Base-by-base conservation (phyloP, 2,329 filamentous ascomycete genomes). In the Sclerotinia borealis region DNA sequence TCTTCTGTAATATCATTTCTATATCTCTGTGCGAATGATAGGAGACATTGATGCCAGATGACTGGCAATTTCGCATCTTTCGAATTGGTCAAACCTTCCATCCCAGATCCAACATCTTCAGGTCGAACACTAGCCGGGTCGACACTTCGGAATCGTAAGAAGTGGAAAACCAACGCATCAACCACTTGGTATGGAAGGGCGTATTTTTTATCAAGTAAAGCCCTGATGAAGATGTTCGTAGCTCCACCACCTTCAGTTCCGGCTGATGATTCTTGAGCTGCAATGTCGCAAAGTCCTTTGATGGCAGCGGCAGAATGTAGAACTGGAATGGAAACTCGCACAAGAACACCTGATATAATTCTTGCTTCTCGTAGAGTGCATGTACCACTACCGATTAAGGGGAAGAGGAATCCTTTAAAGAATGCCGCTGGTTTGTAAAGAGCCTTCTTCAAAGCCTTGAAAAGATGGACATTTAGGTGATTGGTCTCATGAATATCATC, bases 1-100 rank as follows among this genome's bases (percentile, higher is more conserved):
- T 97, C 93, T 75, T 97, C 93, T 1, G 92, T 96, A 70, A 97
- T 93, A 76, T 98, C 93, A 70, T 97, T 96, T 73, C 92, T 88
- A 78, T 98, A 99, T 63, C 93, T 83, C 78, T 97, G 90, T 31
- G 95, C 92, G 77, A 99, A 99, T 2, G 91, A 89, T 61, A 99
- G 79, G 36, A 99, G 80, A 70, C 90, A 92, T 78, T 98, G 93
- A 76, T 99, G 95, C 92, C 93, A 99, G 63, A 99, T 86, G 9
- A 99, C 92, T 0, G 96, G 95, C 68, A 98, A 76, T 73, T 90
- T 91, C 72, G 82, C 79, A 54, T 84, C 83, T n/a, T 79, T 79
- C 22, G 76, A 77, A 63, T 67, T 76, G 75, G 77, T 72, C 70
- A 78, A 75, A 58, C 79, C 79, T 11, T 80, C 76, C 79, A 87